These are phyloP conservation scores for Didymella sp. DNA, from an alignment of 2,329 filamentous ascomycete species.

Conservation along the genomic window DNA sequence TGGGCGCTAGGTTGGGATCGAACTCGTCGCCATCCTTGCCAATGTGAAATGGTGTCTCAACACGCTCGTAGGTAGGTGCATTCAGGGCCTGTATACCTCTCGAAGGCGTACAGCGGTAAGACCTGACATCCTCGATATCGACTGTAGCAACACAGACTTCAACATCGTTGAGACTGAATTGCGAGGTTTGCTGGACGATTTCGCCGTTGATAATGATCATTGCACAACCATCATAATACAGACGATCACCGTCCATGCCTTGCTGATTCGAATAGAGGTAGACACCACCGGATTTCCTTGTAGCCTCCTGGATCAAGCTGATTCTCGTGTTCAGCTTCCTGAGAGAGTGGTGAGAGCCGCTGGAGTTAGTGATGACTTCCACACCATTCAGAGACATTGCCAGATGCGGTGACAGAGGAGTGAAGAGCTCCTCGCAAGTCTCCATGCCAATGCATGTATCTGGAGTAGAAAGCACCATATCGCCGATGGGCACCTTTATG, in stretches of 20 bases:
- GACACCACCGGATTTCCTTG: conserved; percentile 66
- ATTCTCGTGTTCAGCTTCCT: conserved; percentile 70
- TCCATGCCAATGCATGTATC: conserved; percentile 70
- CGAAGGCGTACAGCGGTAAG: conserved; percentile 63
- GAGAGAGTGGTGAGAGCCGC: conserved; percentile 71
- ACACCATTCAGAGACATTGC: conserved; percentile 71
- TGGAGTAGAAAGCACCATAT: conserved; percentile 66
- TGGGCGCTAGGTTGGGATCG: conserved; percentile 56
- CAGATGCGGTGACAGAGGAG: conserved; percentile 59
- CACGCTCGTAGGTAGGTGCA: conserved; percentile 55
- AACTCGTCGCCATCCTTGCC: conserved; percentile 51
- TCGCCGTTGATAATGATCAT: conserved; percentile 70
- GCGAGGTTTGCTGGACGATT: conserved; percentile 69
- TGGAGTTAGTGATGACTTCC: conserved; percentile 73
- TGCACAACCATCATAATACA: conserved; percentile 58
- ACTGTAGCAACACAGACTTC: conserved; percentile 63
- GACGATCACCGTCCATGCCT: conserved; percentile 53
- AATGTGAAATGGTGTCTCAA: conserved; percentile 56
- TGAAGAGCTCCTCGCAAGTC: conserved; percentile 64
- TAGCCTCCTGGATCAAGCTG: conserved; percentile 70
- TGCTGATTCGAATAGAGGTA: conserved; percentile 70
- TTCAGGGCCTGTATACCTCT: conserved; percentile 65
- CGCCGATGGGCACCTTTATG: conserved; percentile 69
- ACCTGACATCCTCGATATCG: conserved; percentile 72
- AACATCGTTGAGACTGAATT: conserved; percentile 66